phyloP scores from a whole-genome alignment of 768 basidiomycete genomes.

The Nevesoporus exiguus region DNA sequence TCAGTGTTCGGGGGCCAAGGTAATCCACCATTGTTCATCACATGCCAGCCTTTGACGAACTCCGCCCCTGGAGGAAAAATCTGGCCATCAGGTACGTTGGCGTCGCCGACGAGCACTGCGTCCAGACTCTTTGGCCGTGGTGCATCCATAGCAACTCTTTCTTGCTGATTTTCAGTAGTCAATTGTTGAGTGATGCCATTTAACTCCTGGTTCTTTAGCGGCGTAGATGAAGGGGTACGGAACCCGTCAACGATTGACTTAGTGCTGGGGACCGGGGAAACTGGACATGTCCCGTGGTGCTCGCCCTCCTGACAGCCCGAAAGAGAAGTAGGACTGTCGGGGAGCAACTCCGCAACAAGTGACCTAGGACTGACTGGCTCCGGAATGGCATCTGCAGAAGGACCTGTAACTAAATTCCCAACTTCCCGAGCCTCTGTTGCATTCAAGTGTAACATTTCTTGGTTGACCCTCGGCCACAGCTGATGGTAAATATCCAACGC shows the following conservation, averaged over 20 bases:
- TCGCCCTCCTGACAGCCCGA: constrained; percentile 4
- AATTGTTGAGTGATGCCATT: background rate
- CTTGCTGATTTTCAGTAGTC: background rate
- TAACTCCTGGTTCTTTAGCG: constrained; percentile 1
- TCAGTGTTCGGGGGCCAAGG: constrained; percentile 71
- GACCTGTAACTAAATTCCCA: background rate
- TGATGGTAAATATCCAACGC: constrained; percentile 22
- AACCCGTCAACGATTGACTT: constrained; percentile 34
- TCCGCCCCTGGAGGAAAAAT: constrained; percentile 79
- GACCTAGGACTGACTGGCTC: constrained; percentile 21
- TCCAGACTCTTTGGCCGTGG: constrained; percentile 29
- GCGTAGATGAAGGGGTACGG: constrained; percentile 14
- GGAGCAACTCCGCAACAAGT: constrained; percentile 27
- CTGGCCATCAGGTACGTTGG: constrained; percentile 74
- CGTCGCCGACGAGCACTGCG: constrained; percentile 60
- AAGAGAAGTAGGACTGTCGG: constrained; percentile 24
- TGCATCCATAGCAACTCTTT: background rate
- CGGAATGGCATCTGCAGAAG: background rate
- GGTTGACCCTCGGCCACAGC: constrained; percentile 36
- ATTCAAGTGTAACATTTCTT: constrained; percentile 36
- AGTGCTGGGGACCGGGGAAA: constrained; percentile 6
- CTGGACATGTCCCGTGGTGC: background rate
- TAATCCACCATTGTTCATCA: constrained; percentile 58
- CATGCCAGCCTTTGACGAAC: constrained; percentile 81
- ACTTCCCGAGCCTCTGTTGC: constrained; percentile 5